phyloP scores from a whole-genome alignment of 2,329 filamentous ascomycete genomes.

The Teratosphaeria destructans region DNA sequence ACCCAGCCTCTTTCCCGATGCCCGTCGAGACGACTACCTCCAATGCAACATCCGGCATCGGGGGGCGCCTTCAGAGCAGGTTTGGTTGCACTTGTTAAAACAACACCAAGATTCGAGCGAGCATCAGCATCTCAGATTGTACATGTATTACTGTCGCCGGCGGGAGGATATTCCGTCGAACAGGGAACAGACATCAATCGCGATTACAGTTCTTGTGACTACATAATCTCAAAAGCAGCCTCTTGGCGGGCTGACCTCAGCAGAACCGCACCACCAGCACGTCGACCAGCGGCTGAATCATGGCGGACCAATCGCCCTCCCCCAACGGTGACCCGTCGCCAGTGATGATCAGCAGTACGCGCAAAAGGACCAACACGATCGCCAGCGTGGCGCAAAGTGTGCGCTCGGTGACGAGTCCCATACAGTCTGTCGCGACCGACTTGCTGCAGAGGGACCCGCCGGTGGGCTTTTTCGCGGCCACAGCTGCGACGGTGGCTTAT shows the following conservation, averaged over 20 bases:
- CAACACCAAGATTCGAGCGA: no score
- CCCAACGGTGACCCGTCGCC: neutral
- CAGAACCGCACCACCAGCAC: no score
- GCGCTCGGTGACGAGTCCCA: neutral
- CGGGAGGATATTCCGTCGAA: neutral
- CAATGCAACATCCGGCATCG: no score
- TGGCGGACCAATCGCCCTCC: neutral
- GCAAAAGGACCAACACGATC: conserved; percentile 2
- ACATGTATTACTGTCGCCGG: neutral
- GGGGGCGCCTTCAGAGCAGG: no score
- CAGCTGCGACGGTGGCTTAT: conserved; percentile 29
- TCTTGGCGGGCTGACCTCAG: neutral
- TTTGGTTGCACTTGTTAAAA: no score
- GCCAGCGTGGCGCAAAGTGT: neutral
- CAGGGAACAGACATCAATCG: neutral
- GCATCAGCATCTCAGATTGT: no score
- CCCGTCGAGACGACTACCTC: no score
- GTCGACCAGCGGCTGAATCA: neutral
- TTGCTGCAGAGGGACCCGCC: conserved; percentile 8
- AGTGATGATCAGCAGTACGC: neutral
- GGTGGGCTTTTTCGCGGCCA: conserved; percentile 28
- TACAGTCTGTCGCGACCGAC: neutral
- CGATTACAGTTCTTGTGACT: neutral
- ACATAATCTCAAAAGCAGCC: neutral
- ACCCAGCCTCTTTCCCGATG: no score